A percentile compares a stretch with the other conserved stretches of the same genome.
Conservation (phyloP, 75 land plant species). For the Ceratopteris richardii region DNA sequence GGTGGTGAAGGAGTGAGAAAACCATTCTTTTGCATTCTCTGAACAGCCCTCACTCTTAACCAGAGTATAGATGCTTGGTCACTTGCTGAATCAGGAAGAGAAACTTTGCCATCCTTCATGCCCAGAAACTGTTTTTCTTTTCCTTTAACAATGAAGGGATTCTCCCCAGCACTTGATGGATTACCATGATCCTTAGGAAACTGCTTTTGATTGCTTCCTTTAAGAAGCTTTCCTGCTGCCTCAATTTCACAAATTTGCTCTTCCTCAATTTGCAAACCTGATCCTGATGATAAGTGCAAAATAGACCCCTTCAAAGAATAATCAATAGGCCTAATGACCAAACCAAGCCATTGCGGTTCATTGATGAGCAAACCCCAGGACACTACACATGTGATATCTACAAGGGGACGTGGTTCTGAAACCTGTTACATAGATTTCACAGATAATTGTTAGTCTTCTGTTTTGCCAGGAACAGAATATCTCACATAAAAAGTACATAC, state of each 20-base stretch:
- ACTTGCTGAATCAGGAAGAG: constrained; percentile 79
- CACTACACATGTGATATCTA: constrained; percentile 65
- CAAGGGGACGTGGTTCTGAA: constrained; percentile 70
- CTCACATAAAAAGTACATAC: constrained; percentile 29
- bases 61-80: constrained; percentile 58
- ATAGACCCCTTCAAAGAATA: constrained; percentile 80
- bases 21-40: constrained; percentile 35
- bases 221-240: constrained; percentile 15
- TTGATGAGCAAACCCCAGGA: constrained; percentile 74
- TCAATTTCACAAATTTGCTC: constrained; percentile 59
- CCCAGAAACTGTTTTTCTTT: constrained; percentile 22
- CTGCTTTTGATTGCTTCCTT: constrained; percentile 6
- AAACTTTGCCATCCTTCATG: constrained; percentile 55
- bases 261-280: constrained; percentile 53
- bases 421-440: constrained; percentile 36
- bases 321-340: constrained; percentile 67
- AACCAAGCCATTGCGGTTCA: constrained; percentile 88
- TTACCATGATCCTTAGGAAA: neutral
- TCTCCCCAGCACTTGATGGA: neutral
- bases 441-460: constrained; percentile 1
- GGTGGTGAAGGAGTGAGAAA: constrained; percentile 17
- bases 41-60: constrained; percentile 67
- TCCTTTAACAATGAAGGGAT: constrained; percentile 4
- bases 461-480: no score
- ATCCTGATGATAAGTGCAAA: constrained; percentile 68